These are phyloP conservation scores for Didymosphaeria variabile DNA, from an alignment of 2,329 filamentous ascomycete species.

Conservation along the genomic window DNA sequence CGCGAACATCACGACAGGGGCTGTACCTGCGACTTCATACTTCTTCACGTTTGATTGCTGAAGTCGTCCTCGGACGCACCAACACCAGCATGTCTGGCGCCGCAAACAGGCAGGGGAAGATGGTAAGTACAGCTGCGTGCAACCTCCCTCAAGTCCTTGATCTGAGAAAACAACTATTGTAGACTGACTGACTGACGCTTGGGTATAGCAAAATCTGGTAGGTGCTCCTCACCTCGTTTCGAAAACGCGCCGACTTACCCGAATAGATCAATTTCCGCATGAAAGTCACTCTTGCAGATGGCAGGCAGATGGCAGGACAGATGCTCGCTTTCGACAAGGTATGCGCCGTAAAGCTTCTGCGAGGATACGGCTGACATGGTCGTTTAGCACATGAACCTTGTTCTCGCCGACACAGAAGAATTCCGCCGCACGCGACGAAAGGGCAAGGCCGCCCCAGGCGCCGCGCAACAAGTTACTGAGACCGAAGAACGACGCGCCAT, in stretches of 20 bases:
- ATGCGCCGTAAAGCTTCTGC: constrained; percentile 26
- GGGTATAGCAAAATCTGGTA: constrained; percentile 70
- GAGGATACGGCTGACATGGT: constrained; percentile 24
- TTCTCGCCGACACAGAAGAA: constrained; percentile 92
- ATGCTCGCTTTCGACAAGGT: constrained; percentile 99
- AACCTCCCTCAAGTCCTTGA: constrained; percentile 42
- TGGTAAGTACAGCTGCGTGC: constrained; percentile 74
- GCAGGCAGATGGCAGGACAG: constrained; percentile 94
- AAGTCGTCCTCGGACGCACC: constrained; percentile 57
- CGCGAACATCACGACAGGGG: constrained; percentile 30
- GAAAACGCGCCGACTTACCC: constrained; percentile 31
- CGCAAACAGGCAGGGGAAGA: constrained; percentile 95
- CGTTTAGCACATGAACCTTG: constrained; percentile 94
- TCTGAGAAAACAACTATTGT: constrained; percentile 56
- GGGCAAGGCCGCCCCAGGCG: constrained; percentile 74
- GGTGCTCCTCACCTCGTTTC: constrained; percentile 46
- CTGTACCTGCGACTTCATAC: constrained; percentile 18
- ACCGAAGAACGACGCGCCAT: constrained; percentile 98
- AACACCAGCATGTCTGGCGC: constrained; percentile 53
- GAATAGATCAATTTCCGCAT: constrained; percentile 97
- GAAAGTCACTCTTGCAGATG: constrained; percentile 94
- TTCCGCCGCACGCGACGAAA: constrained; percentile 44
- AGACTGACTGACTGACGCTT: constrained; percentile 53
- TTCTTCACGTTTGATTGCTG: constrained; percentile 15
- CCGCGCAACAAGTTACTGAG: constrained; percentile 74